Evolutionary conservation across 2,329 filamentous ascomycete genomes (phyloP).

Genomic region (Lasiodiplodia sp.): DNA sequence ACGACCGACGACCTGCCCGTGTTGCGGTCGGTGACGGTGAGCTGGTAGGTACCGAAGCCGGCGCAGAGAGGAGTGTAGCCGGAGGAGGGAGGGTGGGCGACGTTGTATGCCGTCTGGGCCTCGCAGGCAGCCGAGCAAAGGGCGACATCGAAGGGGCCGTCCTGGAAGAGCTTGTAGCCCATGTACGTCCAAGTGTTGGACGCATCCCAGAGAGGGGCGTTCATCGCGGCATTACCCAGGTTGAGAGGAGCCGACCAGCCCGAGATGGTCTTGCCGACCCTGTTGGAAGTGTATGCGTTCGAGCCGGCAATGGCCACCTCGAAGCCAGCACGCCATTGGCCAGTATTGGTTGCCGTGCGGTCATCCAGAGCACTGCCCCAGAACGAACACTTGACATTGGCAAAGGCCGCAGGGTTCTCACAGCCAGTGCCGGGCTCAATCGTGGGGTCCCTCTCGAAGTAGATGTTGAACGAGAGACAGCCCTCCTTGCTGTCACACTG

Average conservation of each 20-base stretch:
- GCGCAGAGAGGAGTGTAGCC: slow-evolving; percentile 34
- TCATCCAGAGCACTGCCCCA: slow-evolving; percentile 39
- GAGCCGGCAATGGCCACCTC: slow-evolving; percentile 32
- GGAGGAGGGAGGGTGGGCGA: slow-evolving; percentile 1
- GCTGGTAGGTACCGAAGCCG: slow-evolving; percentile 45
- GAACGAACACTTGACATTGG: slow-evolving; percentile 42
- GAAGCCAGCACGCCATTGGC: slow-evolving; percentile 36
- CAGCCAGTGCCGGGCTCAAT: slow-evolving; percentile 31
- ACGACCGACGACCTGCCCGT: neutral
- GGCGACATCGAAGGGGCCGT: slow-evolving; percentile 38
- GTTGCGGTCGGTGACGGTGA: slow-evolving; percentile 36
- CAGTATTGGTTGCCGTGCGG: slow-evolving; percentile 35
- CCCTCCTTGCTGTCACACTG: slow-evolving; percentile 28
- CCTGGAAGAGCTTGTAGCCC: slow-evolving; percentile 38
- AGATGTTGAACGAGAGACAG: slow-evolving; percentile 37
- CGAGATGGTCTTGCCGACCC: neutral
- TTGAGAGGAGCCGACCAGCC: slow-evolving; percentile 31
- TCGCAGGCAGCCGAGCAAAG: slow-evolving; percentile 42
- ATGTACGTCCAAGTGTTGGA: slow-evolving; percentile 37
- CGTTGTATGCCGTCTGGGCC: slow-evolving; percentile 17
- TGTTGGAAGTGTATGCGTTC: slow-evolving; percentile 33
- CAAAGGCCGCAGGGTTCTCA: slow-evolving; percentile 32
- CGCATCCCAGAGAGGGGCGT: slow-evolving; percentile 35
- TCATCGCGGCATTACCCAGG: slow-evolving; percentile 38
- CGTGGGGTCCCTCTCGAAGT: slow-evolving; percentile 34